phyloP scores from a whole-genome alignment of 305 asterid genomes.

The Fraxinus sp. region DNA sequence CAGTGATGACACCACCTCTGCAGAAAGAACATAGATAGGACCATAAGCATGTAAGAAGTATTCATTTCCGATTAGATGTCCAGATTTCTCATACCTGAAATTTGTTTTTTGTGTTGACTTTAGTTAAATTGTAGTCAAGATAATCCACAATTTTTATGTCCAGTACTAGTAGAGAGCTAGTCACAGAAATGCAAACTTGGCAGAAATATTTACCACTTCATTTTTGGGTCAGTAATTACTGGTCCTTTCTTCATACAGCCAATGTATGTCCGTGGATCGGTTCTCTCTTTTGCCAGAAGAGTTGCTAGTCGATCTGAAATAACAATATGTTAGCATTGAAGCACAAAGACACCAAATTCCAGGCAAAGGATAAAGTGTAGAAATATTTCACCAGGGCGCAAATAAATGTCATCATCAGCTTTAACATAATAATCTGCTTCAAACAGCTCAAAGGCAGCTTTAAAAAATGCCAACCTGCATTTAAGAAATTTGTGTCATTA shows the following conservation, averaged over 20 bases:
- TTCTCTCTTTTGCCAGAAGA: conserved; percentile 29
- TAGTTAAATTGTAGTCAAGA: not conserved
- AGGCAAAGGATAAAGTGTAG: not conserved
- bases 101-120: not conserved
- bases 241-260: conserved; percentile 34
- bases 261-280: conserved; percentile 19
- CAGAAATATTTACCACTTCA: conserved; percentile 21
- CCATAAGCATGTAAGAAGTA: conserved; percentile 34
- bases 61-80: conserved; percentile 28
- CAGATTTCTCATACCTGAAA: conserved; percentile 30
- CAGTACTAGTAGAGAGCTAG: not conserved
- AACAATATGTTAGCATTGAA: not conserved
- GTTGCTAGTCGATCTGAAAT: conserved; percentile 27
- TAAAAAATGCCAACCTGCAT: conserved; percentile 27
- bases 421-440: conserved; percentile 32
- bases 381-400: conserved; percentile 25
- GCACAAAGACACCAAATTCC: not conserved
- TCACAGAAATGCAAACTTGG: not conserved
- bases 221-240: conserved; percentile 25
- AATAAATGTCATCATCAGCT: conserved; percentile 30
- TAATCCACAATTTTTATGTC: conserved; percentile 4
- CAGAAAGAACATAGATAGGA: conserved; percentile 32
- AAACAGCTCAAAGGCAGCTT: conserved; percentile 26
- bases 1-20: conserved; percentile 26
- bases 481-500: not conserved